Evolutionary conservation across 2,329 filamentous ascomycete species (phyloP).

Genomic region (Fusarium hostae): DNA sequence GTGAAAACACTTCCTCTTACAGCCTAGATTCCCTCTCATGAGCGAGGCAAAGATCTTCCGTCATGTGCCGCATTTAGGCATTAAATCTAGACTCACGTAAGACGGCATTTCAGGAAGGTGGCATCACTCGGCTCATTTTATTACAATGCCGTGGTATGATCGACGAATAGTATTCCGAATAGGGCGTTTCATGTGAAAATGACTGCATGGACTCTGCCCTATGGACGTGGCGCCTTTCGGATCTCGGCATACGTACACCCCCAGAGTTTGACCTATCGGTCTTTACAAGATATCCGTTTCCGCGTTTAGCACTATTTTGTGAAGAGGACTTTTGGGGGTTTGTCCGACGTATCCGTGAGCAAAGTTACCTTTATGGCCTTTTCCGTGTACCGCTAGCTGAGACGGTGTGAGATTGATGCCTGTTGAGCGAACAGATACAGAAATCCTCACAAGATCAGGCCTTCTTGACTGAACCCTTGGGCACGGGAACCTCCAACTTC

Average conservation of each 20-base stretch:
- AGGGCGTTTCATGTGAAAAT: neutral
- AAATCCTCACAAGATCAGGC: too few species aligned
- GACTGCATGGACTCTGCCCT: neutral
- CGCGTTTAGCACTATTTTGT: neutral
- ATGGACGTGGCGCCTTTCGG: neutral
- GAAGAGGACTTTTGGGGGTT: neutral
- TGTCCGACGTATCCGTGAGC: neutral
- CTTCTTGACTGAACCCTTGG: neutral
- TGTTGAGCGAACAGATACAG: neutral
- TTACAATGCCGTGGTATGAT: neutral
- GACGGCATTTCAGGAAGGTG: conserved; percentile 10
- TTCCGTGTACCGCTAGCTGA: neutral
- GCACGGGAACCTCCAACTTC: neutral
- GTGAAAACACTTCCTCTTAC: neutral
- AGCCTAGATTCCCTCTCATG: neutral
- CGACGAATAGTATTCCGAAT: neutral
- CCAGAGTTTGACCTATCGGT: neutral
- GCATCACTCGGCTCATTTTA: neutral
- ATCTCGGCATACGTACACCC: neutral
- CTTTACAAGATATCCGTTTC: neutral
- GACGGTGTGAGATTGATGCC: neutral
- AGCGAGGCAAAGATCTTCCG: neutral
- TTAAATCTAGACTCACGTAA: conserved; percentile 1
- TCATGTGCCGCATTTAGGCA: neutral
- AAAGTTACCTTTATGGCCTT: too few species aligned